A percentile compares a stretch with the other conserved stretches of the same genome.
Evolutionary conservation across 257 asterid genomes (phyloP).

Genomic region (Fraxinus anomala): DNA sequence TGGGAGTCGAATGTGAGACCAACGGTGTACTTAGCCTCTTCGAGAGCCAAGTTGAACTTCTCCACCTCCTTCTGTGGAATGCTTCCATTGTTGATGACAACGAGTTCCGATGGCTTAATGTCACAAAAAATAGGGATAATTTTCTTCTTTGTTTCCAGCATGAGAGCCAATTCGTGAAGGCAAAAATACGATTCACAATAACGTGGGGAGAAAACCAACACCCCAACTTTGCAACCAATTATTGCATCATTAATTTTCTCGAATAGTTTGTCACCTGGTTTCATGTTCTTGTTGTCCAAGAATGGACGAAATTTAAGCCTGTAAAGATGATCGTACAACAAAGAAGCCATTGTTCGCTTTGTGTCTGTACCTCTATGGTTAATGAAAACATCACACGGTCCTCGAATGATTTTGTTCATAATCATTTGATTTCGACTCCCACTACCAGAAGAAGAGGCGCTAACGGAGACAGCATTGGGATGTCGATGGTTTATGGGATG

Average conservation of each 20-base stretch:
- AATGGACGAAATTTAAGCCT: constrained; percentile 36
- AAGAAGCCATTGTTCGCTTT: constrained; percentile 40
- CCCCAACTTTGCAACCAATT: constrained; percentile 45
- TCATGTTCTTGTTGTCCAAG: constrained; percentile 61
- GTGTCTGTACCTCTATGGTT: constrained; percentile 61
- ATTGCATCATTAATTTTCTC: constrained; percentile 50
- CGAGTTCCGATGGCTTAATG: constrained; percentile 53
- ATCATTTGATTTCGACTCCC: constrained; percentile 9
- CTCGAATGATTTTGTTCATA: neutral
- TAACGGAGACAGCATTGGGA: neutral
- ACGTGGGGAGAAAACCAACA: constrained; percentile 52
- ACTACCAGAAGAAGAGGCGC: no score
- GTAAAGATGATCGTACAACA: constrained; percentile 46
- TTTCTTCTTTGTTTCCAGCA: constrained; percentile 46
- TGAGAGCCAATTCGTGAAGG: constrained; percentile 53
- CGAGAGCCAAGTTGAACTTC: constrained; percentile 43
- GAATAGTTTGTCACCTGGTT: constrained; percentile 58
- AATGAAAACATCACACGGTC: constrained; percentile 54
- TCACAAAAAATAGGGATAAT: constrained; percentile 54
- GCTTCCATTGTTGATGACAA: constrained; percentile 20
- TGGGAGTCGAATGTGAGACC: constrained; percentile 49
- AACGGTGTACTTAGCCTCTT: constrained; percentile 56
- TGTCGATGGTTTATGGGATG: neutral
- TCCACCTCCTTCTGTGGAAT: constrained; percentile 24
- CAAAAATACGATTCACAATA: constrained; percentile 61